Evolutionary conservation across 2,329 filamentous ascomycete genomes (phyloP).

Genomic region (Nannizziopsis arthrosporioides): DNA sequence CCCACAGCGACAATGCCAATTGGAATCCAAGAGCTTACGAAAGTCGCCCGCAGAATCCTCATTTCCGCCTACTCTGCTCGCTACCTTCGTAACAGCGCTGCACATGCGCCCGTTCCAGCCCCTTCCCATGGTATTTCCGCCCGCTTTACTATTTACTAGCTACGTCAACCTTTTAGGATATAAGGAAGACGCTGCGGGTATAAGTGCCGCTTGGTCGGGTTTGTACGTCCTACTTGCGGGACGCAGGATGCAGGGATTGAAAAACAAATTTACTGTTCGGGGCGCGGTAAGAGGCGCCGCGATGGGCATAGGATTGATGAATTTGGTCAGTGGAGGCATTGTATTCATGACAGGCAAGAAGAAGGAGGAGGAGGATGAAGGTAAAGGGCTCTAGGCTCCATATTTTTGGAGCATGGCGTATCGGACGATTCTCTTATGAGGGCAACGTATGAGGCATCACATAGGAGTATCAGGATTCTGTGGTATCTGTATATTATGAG

Average conservation of each 20-base stretch:
- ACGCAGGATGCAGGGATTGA: constrained; percentile 41
- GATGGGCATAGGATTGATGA: constrained; percentile 37
- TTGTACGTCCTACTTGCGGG: constrained; percentile 53
- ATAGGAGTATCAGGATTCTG: neutral
- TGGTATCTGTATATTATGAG: neutral
- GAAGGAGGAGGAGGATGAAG: constrained; percentile 33
- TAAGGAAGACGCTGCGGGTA: constrained; percentile 51
- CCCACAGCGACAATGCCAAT: neutral
- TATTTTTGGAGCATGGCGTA: neutral
- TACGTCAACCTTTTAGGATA: constrained; percentile 54
- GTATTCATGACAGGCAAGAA: constrained; percentile 37
- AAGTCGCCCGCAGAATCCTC: constrained; percentile 43
- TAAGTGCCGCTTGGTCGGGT: constrained; percentile 54
- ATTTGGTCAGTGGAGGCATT: constrained; percentile 36
- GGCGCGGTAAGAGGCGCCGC: constrained; percentile 36
- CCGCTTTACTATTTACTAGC: constrained; percentile 52
- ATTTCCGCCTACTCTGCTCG: constrained; percentile 52
- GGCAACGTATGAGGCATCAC: neutral
- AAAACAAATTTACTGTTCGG: constrained; percentile 36
- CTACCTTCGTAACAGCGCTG: constrained; percentile 54
- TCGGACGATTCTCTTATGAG: neutral
- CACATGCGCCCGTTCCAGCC: constrained; percentile 55
- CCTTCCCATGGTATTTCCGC: constrained; percentile 56
- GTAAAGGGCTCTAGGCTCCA: constrained; percentile 16
- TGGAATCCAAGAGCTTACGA: neutral